Conservation (phyloP, 164 flowering plant genomes). For the Umbilicus rupestris region DNA sequence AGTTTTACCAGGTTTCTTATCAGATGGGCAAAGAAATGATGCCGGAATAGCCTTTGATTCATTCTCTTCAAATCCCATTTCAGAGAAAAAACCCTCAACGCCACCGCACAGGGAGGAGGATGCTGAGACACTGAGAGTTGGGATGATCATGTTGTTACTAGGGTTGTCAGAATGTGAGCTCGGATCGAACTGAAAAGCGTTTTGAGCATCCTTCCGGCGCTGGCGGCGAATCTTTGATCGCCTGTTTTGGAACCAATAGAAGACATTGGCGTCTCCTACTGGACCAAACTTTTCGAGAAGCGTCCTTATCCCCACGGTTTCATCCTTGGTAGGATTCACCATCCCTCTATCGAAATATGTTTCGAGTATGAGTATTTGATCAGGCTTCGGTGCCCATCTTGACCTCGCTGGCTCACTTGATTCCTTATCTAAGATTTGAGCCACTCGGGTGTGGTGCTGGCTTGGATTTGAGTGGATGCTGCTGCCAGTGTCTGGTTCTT, state of each 20-base stretch:
- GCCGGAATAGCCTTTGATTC: not conserved
- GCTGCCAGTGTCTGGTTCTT: not conserved
- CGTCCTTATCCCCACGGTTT: conserved; percentile 71
- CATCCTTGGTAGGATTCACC: conserved; percentile 93
- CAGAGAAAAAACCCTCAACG: not conserved
- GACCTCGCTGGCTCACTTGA: conserved; percentile 53
- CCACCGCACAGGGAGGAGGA: not conserved
- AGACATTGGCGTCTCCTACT: conserved; percentile 88
- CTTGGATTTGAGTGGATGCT: not conserved
- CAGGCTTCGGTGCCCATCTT: conserved; percentile 91
- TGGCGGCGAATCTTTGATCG: conserved; percentile 82
- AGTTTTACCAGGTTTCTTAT: not conserved
- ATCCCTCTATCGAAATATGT: conserved; percentile 95
- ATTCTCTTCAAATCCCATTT: not conserved
- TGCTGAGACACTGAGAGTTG: not conserved
- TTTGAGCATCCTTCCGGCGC: conserved; percentile 42
- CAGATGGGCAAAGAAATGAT: not conserved
- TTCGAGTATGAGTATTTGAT: conserved; percentile 85
- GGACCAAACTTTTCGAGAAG: conserved; percentile 74
- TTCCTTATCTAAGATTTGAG: not conserved
- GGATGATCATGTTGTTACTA: not conserved
- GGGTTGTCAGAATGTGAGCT: not conserved
- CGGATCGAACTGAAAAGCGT: not conserved
- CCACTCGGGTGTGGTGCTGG: conserved; percentile 6
- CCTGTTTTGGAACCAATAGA: conserved; percentile 96